Evolutionary conservation across 441 rosid genomes (phyloP).

Genomic region (Syzygium malaccense): DNA sequence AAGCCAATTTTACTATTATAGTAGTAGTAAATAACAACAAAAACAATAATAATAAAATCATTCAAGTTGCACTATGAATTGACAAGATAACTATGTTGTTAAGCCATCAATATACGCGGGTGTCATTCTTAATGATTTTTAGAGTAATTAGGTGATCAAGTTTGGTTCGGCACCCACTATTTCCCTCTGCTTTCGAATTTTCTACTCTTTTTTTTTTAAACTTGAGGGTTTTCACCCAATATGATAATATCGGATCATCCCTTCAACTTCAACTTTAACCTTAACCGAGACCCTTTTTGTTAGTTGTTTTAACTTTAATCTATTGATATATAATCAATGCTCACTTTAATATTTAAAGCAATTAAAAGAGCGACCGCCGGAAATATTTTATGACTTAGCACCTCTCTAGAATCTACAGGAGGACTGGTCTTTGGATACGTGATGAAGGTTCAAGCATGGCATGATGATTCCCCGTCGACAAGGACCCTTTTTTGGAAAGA

Average conservation of each 20-base stretch:
- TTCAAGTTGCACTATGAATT: neutral
- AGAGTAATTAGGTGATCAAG: neutral
- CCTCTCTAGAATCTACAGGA: neutral
- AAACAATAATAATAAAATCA: neutral
- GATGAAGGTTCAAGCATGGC: neutral
- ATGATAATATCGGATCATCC: neutral
- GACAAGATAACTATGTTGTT: neutral
- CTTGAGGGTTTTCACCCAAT: neutral
- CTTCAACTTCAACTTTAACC: neutral
- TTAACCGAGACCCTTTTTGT: too few relatives aligned
- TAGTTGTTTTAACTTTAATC: too few relatives aligned
- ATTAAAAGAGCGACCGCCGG: neutral
- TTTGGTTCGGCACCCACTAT: neutral
- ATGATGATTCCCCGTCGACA: neutral
- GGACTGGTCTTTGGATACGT: neutral
- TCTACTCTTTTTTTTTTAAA: neutral
- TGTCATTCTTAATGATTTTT: neutral
- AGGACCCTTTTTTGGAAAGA: too few relatives aligned
- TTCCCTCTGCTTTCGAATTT: neutral
- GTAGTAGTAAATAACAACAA: neutral
- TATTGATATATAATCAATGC: neutral
- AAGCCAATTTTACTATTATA: too few relatives aligned
- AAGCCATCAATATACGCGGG: neutral
- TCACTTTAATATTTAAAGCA: neutral
- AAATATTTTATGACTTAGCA: neutral